Conservation (phyloP, 2,329 filamentous ascomycete genomes). For the Arthroderma uncinatum region DNA sequence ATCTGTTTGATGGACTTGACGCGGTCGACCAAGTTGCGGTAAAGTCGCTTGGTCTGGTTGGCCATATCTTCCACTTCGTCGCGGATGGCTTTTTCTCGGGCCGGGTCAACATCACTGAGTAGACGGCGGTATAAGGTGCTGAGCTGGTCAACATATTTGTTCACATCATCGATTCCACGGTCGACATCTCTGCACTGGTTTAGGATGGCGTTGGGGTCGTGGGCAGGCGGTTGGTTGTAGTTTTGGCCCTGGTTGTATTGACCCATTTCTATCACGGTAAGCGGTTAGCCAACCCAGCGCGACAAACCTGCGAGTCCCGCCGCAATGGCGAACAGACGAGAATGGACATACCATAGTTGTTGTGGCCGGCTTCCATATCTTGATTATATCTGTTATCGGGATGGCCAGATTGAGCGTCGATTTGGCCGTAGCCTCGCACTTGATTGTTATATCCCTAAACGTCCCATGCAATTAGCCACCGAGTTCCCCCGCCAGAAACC, state of each 20-base stretch:
- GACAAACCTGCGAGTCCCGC: too few relatives aligned
- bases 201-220: constrained; percentile 64
- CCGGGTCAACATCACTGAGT: constrained; percentile 64
- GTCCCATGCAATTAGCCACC: neutral
- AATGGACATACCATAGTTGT: constrained; percentile 21
- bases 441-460: constrained; percentile 18
- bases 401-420: constrained; percentile 42
- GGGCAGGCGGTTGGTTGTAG: constrained; percentile 25
- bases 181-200: constrained; percentile 78
- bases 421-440: constrained; percentile 40
- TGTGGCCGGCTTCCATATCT: constrained; percentile 21
- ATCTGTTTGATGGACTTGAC: constrained; percentile 74
- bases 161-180: constrained; percentile 61
- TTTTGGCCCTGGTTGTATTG: too few relatives aligned
- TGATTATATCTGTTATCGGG: constrained; percentile 25
- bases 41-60: constrained; percentile 70
- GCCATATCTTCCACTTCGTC: constrained; percentile 62
- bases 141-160: constrained; percentile 60
- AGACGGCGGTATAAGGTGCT: constrained; percentile 58
- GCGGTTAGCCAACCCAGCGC: neutral
- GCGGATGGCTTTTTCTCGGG: constrained; percentile 53
- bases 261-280: constrained; percentile 35
- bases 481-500: neutral
- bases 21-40: constrained; percentile 66
- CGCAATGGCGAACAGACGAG: neutral